These are phyloP conservation scores for Candida cerambycidarum DNA, from an alignment of 805 yeast genomes.

Conservation along the genomic window DNA sequence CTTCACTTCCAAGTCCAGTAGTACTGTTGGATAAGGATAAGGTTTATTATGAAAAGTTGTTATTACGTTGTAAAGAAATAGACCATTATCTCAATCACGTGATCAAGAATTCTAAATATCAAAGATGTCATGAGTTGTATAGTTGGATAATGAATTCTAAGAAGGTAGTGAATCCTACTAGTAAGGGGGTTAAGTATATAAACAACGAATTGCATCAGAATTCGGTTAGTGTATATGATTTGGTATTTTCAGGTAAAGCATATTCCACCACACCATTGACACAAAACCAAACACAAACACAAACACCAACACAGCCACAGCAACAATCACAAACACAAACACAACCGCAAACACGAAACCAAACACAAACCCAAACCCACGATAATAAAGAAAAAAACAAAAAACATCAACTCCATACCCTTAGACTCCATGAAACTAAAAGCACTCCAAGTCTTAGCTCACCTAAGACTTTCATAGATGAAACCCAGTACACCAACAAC, in stretches of 20 bases:
- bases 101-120: slow-evolving; percentile 22
- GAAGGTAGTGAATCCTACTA: slow-evolving; percentile 12
- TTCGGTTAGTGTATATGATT: slow-evolving; percentile 20
- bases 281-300: not conserved
- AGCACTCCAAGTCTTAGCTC: slow-evolving; percentile 24
- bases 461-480: slow-evolving; percentile 1
- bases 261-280: slow-evolving; percentile 28
- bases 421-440: too few relatives aligned
- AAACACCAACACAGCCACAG: not conserved
- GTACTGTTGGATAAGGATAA: slow-evolving; percentile 15
- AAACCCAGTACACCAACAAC: not conserved
- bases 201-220: slow-evolving; percentile 21
- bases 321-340: not conserved
- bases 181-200: slow-evolving; percentile 19
- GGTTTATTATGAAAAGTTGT: slow-evolving; percentile 17
- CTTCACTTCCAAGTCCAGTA: slow-evolving; percentile 33
- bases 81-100: slow-evolving; percentile 25
- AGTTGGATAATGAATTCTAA: slow-evolving; percentile 9
- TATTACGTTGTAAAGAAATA: slow-evolving; percentile 24
- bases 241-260: slow-evolving; percentile 13
- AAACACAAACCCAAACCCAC: too few relatives aligned
- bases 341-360: not conserved
- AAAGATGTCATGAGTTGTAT: slow-evolving; percentile 25
- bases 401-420: too few relatives aligned
- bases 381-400: too few relatives aligned